These are phyloP conservation scores for Phytophthora macrochlamydospora DNA, from an alignment of 352 stramenopile species.

Conservation along the genomic window DNA sequence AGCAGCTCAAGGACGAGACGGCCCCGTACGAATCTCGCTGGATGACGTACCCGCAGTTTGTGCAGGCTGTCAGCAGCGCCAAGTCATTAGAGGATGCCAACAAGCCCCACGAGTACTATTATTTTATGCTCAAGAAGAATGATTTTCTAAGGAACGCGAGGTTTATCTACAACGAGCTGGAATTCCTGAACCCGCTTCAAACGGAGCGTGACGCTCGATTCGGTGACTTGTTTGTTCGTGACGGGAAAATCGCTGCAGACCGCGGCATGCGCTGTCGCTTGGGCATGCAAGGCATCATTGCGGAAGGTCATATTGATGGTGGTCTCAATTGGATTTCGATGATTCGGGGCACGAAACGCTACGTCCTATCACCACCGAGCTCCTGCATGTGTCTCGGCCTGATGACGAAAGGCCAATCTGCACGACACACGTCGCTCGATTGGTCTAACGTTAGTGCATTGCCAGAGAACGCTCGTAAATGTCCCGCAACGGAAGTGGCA, in stretches of 20 bases:
- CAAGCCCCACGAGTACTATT: constrained; percentile 48
- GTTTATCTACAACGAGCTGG: constrained; percentile 89
- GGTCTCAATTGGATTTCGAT: constrained; percentile 94
- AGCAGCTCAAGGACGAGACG: constrained; percentile 33
- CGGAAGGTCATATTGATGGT: constrained; percentile 93
- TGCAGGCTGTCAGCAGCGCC: constrained; percentile 32
- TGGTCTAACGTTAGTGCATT: constrained; percentile 76
- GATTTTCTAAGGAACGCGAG: constrained; percentile 44
- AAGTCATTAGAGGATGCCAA: constrained; percentile 19
- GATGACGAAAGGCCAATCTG: constrained; percentile 74
- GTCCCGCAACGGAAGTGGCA: constrained; percentile 89
- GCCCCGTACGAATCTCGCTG: constrained; percentile 53
- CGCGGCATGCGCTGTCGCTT: constrained; percentile 86
- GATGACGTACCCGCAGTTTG: constrained; percentile 72
- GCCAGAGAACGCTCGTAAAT: constrained; percentile 43
- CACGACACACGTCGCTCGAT: constrained; percentile 91
- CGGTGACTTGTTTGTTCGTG: constrained; percentile 61
- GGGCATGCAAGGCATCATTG: constrained; percentile 93
- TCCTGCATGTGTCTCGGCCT: constrained; percentile 86
- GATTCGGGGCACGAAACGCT: constrained; percentile 90
- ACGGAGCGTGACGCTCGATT: constrained; percentile 55
- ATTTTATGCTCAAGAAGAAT: constrained; percentile 61
- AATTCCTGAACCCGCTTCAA: constrained; percentile 92
- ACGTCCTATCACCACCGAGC: constrained; percentile 92
- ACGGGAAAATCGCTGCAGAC: constrained; percentile 32